Conservation (phyloP, 805 yeast species). For the Cyberlindnera galapagoensis region DNA sequence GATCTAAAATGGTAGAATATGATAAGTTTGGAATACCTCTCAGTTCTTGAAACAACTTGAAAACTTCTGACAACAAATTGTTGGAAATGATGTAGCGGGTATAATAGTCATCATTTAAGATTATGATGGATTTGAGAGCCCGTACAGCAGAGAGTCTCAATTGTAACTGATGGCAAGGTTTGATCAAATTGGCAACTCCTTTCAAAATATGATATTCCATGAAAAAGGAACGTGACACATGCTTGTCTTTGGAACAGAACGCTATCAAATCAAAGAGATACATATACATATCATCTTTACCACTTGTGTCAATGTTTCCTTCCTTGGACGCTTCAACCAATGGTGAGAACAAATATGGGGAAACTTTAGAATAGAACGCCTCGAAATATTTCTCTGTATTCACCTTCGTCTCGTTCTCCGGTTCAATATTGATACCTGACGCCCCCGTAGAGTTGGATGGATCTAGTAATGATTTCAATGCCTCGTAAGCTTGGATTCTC, state of each 20-base stretch:
- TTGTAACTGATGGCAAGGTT: slow-evolving; percentile 33
- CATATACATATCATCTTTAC: slow-evolving; percentile 40
- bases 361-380: slow-evolving; percentile 58
- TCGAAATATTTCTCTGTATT: slow-evolving; percentile 41
- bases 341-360: slow-evolving; percentile 48
- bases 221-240: slow-evolving; percentile 55
- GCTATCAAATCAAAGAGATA: slow-evolving; percentile 65
- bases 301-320: slow-evolving; percentile 2
- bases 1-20: slow-evolving; percentile 69
- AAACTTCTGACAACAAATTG: slow-evolving; percentile 42
- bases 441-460: slow-evolving; percentile 23
- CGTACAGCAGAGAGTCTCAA: slow-evolving; percentile 63
- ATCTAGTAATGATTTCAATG: slow-evolving; percentile 67
- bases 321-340: slow-evolving; percentile 26
- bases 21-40: slow-evolving; percentile 52
- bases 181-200: slow-evolving; percentile 48
- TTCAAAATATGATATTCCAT: slow-evolving; percentile 50
- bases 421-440: slow-evolving; percentile 18
- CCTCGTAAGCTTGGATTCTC: slow-evolving; percentile 79
- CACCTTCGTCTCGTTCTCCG: slow-evolving; percentile 19
- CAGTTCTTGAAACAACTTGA: slow-evolving; percentile 42
- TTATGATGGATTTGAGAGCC: slow-evolving; percentile 56
- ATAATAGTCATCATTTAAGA: slow-evolving; percentile 57
- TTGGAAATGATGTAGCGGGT: slow-evolving; percentile 49
- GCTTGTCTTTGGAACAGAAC: slow-evolving; percentile 53